Evolutionary conservation across 345 rosid genomes (phyloP).

Genomic region (Euphorbia pulcherrima): DNA sequence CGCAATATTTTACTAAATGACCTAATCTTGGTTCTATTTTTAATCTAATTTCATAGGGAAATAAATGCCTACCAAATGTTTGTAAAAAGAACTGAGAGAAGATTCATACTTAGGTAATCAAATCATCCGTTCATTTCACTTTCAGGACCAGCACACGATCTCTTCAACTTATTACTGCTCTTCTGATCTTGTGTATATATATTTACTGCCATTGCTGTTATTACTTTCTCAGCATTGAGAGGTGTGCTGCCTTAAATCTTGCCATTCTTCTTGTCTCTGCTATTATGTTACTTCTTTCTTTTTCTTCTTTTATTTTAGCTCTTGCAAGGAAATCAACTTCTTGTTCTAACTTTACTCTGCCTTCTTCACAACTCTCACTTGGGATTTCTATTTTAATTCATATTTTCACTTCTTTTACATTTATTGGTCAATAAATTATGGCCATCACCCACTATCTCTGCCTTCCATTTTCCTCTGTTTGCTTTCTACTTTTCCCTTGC

Average conservation of each 20-base stretch:
- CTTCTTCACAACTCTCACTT: conserved; percentile 1
- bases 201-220: conserved; percentile 40
- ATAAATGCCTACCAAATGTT: background rate
- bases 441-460: background rate
- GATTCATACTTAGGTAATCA: background rate
- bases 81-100: conserved; percentile 8
- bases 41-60: too few relatives aligned
- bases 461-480: conserved; percentile 10
- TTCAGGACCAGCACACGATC: conserved; percentile 25
- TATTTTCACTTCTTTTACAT: conserved; percentile 1
- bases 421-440: conserved; percentile 3
- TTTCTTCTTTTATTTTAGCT: conserved; percentile 30
- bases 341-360: background rate
- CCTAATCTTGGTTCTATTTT: too few relatives aligned
- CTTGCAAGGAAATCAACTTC: conserved; percentile 11
- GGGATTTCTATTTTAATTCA: conserved; percentile 15
- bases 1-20: too few relatives aligned
- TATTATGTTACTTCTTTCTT: conserved; percentile 15
- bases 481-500: conserved; percentile 1
- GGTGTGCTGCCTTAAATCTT: conserved; percentile 36
- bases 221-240: conserved; percentile 38
- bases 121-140: conserved; percentile 38
- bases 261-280: conserved; percentile 21
- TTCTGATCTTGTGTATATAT: conserved; percentile 17
- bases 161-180: conserved; percentile 21